phyloP scores from a whole-genome alignment of 2,329 filamentous ascomycete genomes.

The Pseudocercospora crystallina region DNA sequence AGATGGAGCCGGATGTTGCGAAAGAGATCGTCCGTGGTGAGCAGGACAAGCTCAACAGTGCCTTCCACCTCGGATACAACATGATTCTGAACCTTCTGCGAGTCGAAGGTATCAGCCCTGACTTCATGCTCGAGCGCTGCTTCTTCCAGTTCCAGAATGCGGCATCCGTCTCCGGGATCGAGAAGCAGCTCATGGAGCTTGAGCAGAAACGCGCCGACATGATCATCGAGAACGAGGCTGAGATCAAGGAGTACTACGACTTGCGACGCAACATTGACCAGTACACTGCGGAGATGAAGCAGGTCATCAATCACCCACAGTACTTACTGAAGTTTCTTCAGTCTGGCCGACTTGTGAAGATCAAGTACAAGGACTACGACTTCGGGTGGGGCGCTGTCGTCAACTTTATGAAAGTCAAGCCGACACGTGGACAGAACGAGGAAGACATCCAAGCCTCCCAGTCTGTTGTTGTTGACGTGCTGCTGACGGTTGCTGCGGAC shows the following conservation, averaged over 20 bases:
- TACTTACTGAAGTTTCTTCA: slow-evolving; percentile 84
- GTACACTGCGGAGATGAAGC: slow-evolving; percentile 85
- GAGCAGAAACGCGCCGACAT: slow-evolving; percentile 73
- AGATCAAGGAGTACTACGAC: slow-evolving; percentile 92
- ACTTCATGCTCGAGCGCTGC: slow-evolving; percentile 97
- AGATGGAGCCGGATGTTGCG: slow-evolving; percentile 91
- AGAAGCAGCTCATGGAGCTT: slow-evolving; percentile 77
- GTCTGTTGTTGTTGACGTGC: slow-evolving; percentile 77
- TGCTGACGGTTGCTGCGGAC: slow-evolving; percentile 63
- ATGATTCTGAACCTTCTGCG: slow-evolving; percentile 97
- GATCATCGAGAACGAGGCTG: slow-evolving; percentile 79
- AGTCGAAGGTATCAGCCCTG: slow-evolving; percentile 98
- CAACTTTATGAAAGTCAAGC: slow-evolving; percentile 62
- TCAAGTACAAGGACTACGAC: slow-evolving; percentile 76
- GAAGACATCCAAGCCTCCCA: slow-evolving; percentile 73
- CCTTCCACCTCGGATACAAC: slow-evolving; percentile 97
- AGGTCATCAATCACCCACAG: slow-evolving; percentile 87
- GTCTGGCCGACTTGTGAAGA: slow-evolving; percentile 79
- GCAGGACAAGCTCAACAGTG: slow-evolving; percentile 95
- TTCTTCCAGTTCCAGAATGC: slow-evolving; percentile 99
- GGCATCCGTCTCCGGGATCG: slow-evolving; percentile 77
- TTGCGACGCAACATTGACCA: slow-evolving; percentile 78
- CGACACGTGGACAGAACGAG: slow-evolving; percentile 63
- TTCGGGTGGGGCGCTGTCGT: slow-evolving; percentile 95
- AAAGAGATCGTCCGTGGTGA: slow-evolving; percentile 95